A percentile compares a stretch with the other conserved stretches of the same genome.
phyloP scores from a whole-genome alignment of 2,329 filamentous ascomycete genomes.

The Monosporascus sp. region DNA sequence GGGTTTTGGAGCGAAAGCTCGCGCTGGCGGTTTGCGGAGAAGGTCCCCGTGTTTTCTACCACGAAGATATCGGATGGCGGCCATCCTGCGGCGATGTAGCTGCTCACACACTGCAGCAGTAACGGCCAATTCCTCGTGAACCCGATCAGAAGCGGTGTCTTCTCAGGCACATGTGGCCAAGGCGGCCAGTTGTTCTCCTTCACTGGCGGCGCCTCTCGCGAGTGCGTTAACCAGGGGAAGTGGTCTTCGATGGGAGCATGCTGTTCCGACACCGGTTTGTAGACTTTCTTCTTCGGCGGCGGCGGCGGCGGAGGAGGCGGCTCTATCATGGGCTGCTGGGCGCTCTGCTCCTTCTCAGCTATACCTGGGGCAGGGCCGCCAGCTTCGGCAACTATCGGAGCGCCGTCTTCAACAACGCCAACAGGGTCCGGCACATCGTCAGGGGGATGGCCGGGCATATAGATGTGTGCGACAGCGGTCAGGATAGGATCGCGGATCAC shows the following conservation, averaged over 20 bases:
- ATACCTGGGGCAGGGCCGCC: neutral
- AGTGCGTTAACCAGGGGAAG: conserved; percentile 31
- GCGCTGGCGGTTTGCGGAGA: conserved; percentile 40
- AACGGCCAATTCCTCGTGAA: conserved; percentile 50
- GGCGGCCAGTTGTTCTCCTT: conserved; percentile 29
- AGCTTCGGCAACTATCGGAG: neutral
- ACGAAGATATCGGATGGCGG: conserved; percentile 48
- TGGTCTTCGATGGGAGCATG: conserved; percentile 30
- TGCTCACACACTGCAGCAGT: conserved; percentile 46
- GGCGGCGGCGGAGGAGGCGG: neutral
- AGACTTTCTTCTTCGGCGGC: conserved; percentile 20
- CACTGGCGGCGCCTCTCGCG: conserved; percentile 21
- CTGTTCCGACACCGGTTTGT: conserved; percentile 25
- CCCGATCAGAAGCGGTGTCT: conserved; percentile 41
- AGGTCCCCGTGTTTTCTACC: conserved; percentile 50
- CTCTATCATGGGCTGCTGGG: neutral
- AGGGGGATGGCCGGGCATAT: neutral
- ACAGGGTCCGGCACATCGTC: conserved; percentile 2
- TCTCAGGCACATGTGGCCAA: conserved; percentile 27
- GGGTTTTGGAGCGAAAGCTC: conserved; percentile 45
- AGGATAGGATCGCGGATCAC: conserved; percentile 23
- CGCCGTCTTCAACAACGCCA: conserved; percentile 4
- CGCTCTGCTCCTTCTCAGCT: neutral
- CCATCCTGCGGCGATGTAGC: conserved; percentile 52
- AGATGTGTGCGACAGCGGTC: neutral